These are phyloP conservation scores for Talaromyces sp. DNA, from an alignment of 2,329 filamentous ascomycete genomes.

Conservation along the genomic window DNA sequence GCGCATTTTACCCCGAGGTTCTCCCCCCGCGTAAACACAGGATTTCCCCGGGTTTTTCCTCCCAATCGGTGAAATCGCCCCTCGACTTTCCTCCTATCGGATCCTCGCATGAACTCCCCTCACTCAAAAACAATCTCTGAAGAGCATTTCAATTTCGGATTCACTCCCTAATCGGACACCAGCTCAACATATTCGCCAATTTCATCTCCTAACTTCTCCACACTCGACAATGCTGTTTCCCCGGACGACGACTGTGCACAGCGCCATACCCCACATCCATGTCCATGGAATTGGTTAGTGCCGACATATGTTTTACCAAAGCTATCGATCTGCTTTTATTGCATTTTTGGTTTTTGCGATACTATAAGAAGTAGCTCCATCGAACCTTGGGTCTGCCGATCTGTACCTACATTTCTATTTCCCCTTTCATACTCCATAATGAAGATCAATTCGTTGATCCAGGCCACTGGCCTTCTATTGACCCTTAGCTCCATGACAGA, in stretches of 20 bases:
- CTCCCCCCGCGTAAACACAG: background rate
- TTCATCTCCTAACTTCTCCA: constrained; percentile 11
- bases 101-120: background rate
- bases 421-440: constrained; percentile 14
- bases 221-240: constrained; percentile 19
- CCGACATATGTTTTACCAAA: background rate
- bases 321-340: background rate
- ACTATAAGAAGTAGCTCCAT: background rate
- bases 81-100: constrained; percentile 24
- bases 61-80: constrained; percentile 22
- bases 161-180: constrained; percentile 1
- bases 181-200: background rate
- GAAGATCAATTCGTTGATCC: constrained; percentile 29
- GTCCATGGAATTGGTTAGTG: constrained; percentile 1
- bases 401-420: too few relatives aligned
- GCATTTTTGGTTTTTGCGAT: background rate
- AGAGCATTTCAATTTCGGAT: constrained; percentile 9
- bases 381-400: background rate
- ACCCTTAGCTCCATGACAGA: constrained; percentile 23
- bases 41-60: constrained; percentile 25
- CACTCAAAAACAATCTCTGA: background rate
- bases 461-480: constrained; percentile 23
- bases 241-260: constrained; percentile 16
- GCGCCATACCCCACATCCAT: constrained; percentile 3
- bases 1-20: background rate